Evolutionary conservation across 192 early-diverging fungal genomes (phyloP), one percentile per base, ranked within the genome.

Genomic region (Phycomyces blakesleeanus): DNA sequence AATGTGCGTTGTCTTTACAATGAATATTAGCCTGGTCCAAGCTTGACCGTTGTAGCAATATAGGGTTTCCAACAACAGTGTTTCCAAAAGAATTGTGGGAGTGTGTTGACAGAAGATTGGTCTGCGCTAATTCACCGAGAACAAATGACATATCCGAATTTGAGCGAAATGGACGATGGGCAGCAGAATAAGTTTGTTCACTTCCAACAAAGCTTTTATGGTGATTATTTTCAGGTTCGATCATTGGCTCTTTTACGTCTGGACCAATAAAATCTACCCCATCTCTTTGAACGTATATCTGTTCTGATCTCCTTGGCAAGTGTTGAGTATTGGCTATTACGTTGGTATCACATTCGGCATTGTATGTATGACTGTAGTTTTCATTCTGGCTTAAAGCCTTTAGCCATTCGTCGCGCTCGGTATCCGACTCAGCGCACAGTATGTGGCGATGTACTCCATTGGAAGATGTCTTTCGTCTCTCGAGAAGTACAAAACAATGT

Each of bases 361-460:
- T 54, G 5, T 24, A 20, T 2, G 50, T 9, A n/a, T 22, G 8
- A 15, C 20, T 21, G 1, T 54, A 38, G 2, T 63, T 38, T 16
- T 52, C 69, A 55, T 81, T 74, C 25, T 77, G 61, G 42, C 76
- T 38, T 52, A 96, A 61, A 1, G 87, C 85, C 54, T 85, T 81
- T 2, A 98, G 88, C 96, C 96, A 98, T 40, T 90, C 88, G 73
- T 96, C 94, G 37, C 95, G 80, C 61, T 98, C 96, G 42, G 80
- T 68, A 61, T 95, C 94, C 20, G 86, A 90, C n/a, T 93, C 93
- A 11, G 94, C 93, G 73, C 89, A 93, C 20, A 98, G 83, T 27
- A 95, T 87, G 62, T 96, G 93, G 4, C 88, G 71, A 22, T 76
- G 71, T 0, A 83, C 72, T 38, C 91, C 87, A 64, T 87, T 91